Conservation (phyloP, 345 rosid genomes). For the Firmiana major region DNA sequence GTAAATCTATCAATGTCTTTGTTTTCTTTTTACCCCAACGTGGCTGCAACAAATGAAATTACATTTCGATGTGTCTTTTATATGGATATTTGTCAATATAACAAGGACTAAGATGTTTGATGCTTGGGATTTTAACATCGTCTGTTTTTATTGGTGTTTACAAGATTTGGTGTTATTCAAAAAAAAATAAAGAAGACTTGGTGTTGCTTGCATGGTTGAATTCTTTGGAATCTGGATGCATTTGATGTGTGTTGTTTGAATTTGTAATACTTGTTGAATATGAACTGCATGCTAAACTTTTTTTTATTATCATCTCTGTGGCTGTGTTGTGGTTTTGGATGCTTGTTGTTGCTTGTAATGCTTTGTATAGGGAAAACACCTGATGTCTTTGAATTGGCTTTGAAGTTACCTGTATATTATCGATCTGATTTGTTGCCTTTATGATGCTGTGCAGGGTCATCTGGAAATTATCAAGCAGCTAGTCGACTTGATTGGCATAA, state of each 20-base stretch:
- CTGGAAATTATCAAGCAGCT: conserved; percentile 61
- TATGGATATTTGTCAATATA: background rate
- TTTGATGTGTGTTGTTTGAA: background rate
- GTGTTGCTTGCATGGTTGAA: background rate
- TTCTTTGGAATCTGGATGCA: background rate
- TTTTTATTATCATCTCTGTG: background rate
- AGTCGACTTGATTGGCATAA: conserved; percentile 87
- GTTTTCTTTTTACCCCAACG: background rate
- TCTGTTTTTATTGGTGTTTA: background rate
- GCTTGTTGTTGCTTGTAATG: background rate
- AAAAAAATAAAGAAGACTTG: background rate
- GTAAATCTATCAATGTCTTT: background rate
- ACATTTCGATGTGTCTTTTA: background rate
- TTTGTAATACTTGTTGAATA: background rate
- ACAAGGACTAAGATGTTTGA: background rate
- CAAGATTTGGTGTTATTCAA: background rate
- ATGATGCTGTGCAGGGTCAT: conserved; percentile 56
- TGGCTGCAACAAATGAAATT: background rate
- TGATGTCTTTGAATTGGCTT: background rate
- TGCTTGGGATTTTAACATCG: background rate
- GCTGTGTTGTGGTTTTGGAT: background rate
- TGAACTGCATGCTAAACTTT: background rate
- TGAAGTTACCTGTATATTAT: background rate
- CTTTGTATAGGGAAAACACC: background rate
- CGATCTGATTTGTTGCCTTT: conserved; percentile 15